Conservation (phyloP, 2,329 filamentous ascomycete genomes). For the Drechslerella stenobrocha region DNA sequence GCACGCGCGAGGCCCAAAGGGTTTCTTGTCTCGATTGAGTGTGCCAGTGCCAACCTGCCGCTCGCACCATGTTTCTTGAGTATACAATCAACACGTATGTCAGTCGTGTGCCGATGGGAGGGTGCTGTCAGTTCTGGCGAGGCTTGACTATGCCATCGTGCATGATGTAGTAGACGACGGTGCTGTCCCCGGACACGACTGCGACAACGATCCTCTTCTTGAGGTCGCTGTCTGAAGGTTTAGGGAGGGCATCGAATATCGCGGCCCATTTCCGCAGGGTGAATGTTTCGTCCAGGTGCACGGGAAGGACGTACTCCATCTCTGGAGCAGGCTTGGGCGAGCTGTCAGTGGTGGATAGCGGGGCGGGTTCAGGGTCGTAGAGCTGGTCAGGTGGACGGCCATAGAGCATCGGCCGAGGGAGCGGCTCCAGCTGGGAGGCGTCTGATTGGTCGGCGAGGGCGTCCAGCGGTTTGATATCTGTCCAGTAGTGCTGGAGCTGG, state of each 20-base stretch:
- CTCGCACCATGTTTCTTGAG: too few relatives aligned
- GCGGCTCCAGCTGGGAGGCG: conserved; percentile 51
- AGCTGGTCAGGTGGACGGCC: conserved; percentile 72
- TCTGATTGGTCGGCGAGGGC: conserved; percentile 51
- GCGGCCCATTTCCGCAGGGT: conserved; percentile 67
- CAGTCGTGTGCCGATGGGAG: not conserved
- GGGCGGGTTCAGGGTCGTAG: conserved; percentile 58
- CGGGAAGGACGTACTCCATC: conserved; percentile 75
- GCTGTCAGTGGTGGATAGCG: conserved; percentile 6
- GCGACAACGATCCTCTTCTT: conserved; percentile 73
- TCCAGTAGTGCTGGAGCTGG: conserved; percentile 75
- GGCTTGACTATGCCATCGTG: conserved; percentile 87
- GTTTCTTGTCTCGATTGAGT: conserved; percentile 33
- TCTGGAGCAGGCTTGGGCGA: conserved; percentile 55
- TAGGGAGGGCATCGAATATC: conserved; percentile 68
- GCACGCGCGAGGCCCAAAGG: conserved; percentile 12
- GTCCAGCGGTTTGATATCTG: conserved; percentile 59
- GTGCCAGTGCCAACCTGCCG: conserved; percentile 22
- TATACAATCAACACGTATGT: too few relatives aligned
- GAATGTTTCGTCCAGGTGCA: conserved; percentile 73
- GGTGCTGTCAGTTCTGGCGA: conserved; percentile 67
- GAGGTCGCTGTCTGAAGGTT: conserved; percentile 58
- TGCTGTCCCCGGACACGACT: conserved; percentile 77
- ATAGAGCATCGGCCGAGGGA: conserved; percentile 68
- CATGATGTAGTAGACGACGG: conserved; percentile 80